Conservation (phyloP, 163 green algal species). For the Coccomyxa subellipsoidea region DNA sequence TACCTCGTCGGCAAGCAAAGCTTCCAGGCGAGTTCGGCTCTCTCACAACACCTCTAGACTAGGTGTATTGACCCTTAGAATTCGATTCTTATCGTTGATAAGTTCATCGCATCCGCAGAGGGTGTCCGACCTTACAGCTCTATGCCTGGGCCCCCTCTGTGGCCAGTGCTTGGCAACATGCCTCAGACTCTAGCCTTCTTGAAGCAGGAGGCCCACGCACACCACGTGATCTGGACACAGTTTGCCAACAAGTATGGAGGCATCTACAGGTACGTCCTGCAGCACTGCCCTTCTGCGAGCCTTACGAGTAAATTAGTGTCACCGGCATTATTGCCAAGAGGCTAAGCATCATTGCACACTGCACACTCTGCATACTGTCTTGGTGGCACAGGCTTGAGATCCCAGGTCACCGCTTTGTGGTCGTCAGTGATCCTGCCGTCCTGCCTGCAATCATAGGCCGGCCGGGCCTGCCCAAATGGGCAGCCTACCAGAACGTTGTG, state of each 20-base stretch:
- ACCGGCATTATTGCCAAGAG: neutral
- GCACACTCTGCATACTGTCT: neutral
- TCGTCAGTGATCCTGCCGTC: neutral
- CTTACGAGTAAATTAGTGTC: neutral
- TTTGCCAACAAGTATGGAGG: constrained; percentile 4
- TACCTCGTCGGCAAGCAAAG: too few relatives aligned
- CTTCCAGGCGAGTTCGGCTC: neutral
- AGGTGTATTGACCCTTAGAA: too few relatives aligned
- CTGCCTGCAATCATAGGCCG: constrained; percentile 10
- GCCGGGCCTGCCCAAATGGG: constrained; percentile 3
- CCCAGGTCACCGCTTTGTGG: constrained; percentile 4
- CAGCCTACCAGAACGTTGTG: neutral
- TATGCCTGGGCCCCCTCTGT: neutral
- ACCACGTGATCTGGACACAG: neutral
- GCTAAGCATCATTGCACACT: neutral
- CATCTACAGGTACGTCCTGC: neutral
- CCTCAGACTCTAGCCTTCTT: neutral
- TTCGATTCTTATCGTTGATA: too few relatives aligned
- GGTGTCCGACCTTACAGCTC: neutral
- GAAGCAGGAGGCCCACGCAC: neutral
- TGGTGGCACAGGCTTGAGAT: neutral
- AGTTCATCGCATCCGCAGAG: neutral
- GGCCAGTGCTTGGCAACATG: constrained; percentile 1
- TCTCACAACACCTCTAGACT: too few relatives aligned
- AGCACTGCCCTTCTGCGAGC: neutral